Evolutionary conservation across 2,329 filamentous ascomycete species (phyloP).

Genomic region (Neoscytalidium dimidiatum): DNA sequence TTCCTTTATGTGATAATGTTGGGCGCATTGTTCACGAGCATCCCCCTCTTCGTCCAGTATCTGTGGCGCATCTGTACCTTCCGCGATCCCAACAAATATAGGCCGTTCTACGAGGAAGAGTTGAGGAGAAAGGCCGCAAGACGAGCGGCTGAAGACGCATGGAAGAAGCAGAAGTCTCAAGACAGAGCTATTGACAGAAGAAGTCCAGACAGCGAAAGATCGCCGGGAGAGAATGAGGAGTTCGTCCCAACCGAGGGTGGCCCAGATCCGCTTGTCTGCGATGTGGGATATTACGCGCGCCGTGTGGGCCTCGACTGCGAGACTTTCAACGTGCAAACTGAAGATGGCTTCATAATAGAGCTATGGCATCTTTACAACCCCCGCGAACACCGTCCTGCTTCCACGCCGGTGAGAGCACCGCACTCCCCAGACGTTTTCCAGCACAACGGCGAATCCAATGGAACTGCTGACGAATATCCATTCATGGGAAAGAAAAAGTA

Average conservation of each 20-base stretch:
- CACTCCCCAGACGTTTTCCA: slow-evolving; percentile 65
- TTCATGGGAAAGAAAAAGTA: slow-evolving; percentile 66
- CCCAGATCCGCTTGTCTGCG: slow-evolving; percentile 73
- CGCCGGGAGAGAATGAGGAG: slow-evolving; percentile 46
- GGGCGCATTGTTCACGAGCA: slow-evolving; percentile 69
- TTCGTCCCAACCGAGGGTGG: slow-evolving; percentile 79
- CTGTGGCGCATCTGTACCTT: slow-evolving; percentile 58
- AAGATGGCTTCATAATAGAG: slow-evolving; percentile 88
- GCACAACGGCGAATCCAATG: background rate
- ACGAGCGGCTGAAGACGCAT: slow-evolving; percentile 60
- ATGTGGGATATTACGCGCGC: slow-evolving; percentile 83
- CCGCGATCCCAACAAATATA: slow-evolving; percentile 58
- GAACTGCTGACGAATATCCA: slow-evolving; percentile 21
- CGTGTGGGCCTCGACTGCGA: slow-evolving; percentile 87
- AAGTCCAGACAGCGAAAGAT: slow-evolving; percentile 24
- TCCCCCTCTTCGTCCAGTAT: slow-evolving; percentile 55
- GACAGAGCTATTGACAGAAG: slow-evolving; percentile 39
- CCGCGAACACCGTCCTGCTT: slow-evolving; percentile 62
- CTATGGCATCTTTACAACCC: slow-evolving; percentile 91
- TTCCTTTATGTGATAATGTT: slow-evolving; percentile 78
- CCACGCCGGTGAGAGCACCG: slow-evolving; percentile 52
- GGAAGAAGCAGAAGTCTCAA: slow-evolving; percentile 53
- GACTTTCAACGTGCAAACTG: slow-evolving; percentile 80
- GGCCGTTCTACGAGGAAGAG: slow-evolving; percentile 78
- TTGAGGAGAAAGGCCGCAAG: slow-evolving; percentile 58